Evolutionary conservation across 2,329 filamentous ascomycete species (phyloP), one percentile per base, ranked within the genome.

Genomic region (Clonostachys byssicola): DNA sequence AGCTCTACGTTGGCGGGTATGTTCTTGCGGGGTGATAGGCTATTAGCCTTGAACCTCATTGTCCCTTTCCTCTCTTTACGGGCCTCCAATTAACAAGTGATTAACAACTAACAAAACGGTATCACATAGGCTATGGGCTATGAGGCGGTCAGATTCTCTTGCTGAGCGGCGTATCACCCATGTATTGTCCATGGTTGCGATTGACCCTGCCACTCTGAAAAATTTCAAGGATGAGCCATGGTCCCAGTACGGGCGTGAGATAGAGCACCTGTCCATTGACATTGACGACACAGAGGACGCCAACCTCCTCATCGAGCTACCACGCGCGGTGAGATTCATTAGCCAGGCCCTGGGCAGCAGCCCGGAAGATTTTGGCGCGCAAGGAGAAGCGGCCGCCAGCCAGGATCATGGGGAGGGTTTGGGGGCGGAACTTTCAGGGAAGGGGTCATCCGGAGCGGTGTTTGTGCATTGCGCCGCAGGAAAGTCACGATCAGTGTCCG

Each of bases 251-350:
- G 75, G 73, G 59, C 74, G 79, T 52, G 73, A 77, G 40, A 90
- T 84, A 63, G 71, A 84, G 53, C 90, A 95, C 63, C 76, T 89
- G 56, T 77, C 83, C 51, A 86, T 97, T 53, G 86, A 95, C 54
- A 83, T 96, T 40, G 89, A 97, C 65, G 94, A 99, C 71, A 81
- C 92, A 45, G 89, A 92, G 17, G 90, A 96, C 60, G 86, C 92
- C 56, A 89, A 99, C 66, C 68, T 97, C 45, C 71, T 97, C 16
- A 80, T 88, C 52, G 84, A 95, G 65, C 86, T 97, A 51, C 82
- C 91, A 7, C 74, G 74, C 45, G 87, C 87, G 48, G 88, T 94
- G 57, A 77, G 76, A 43, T 99, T 96, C 67, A 96, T 97, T 56
- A 82, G 92, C 56, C 72, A 83, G 40, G 92, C 83, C 2, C 72